Evolutionary conservation across 2,329 filamentous ascomycete genomes (phyloP).

Genomic region (Calonectria pseudoreteaudii): DNA sequence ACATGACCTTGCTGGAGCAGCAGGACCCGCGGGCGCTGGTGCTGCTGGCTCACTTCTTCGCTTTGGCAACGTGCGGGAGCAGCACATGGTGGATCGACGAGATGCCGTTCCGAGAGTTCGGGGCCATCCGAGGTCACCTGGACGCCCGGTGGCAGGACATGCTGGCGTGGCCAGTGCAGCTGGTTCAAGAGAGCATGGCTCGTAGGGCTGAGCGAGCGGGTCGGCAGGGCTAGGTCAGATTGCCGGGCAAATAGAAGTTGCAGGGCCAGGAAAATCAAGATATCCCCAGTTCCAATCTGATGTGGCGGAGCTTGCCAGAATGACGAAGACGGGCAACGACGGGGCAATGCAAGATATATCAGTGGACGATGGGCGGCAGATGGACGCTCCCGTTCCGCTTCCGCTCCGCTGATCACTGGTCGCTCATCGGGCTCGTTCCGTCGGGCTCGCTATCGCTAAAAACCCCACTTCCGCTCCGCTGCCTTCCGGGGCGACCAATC

Average conservation of each 20-base stretch:
- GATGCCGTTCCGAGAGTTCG: constrained; percentile 10
- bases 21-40: constrained; percentile 35
- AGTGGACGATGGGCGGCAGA: not conserved
- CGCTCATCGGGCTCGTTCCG: not conserved
- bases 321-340: not conserved
- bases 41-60: constrained; percentile 41
- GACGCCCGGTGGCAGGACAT: constrained; percentile 1
- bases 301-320: constrained; percentile 5
- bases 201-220: constrained; percentile 6
- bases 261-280: not conserved
- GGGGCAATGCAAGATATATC: constrained; percentile 13
- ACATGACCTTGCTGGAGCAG: constrained; percentile 30
- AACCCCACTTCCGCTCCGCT: not conserved
- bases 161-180: constrained; percentile 11
- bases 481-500: not conserved
- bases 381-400: not conserved
- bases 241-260: not conserved
- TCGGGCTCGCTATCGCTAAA: constrained; percentile 17
- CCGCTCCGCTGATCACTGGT: not conserved
- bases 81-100: constrained; percentile 30
- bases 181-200: not conserved
- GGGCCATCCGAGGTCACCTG: constrained; percentile 9
- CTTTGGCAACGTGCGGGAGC: constrained; percentile 24
- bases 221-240: not conserved
- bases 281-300: not conserved